A percentile compares a stretch with the other conserved stretches of the same genome.
phyloP scores from a whole-genome alignment of 352 stramenopile species.

The Sclerospora graminicola region DNA sequence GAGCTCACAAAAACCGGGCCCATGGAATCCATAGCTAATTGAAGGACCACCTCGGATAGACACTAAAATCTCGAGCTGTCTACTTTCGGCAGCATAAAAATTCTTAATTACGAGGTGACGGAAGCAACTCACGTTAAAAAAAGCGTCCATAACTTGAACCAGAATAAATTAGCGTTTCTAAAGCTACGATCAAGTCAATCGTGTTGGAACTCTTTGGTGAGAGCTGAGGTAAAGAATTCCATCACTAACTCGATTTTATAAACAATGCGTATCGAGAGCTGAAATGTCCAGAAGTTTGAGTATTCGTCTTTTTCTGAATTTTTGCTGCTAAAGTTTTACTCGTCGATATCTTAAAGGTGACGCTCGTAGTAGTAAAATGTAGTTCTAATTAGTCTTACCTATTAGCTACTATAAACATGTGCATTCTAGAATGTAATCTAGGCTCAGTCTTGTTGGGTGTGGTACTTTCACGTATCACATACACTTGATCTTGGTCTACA shows the following conservation, averaged over 20 bases:
- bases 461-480: too few species aligned
- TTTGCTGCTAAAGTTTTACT: conserved; percentile 5
- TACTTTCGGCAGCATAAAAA: conserved; percentile 60
- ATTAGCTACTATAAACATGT: too few species aligned
- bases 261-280: neutral
- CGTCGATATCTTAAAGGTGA: too few species aligned
- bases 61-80: conserved; percentile 65
- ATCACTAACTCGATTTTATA: conserved; percentile 7
- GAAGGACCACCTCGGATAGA: conserved; percentile 31
- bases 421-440: too few species aligned
- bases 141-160: conserved; percentile 50
- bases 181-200: conserved; percentile 1
- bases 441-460: too few species aligned
- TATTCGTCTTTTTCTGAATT: conserved; percentile 4
- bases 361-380: too few species aligned
- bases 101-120: conserved; percentile 50
- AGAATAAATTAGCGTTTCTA: neutral
- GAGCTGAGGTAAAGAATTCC: neutral
- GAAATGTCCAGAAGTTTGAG: conserved; percentile 2
- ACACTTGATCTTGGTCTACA: too few species aligned
- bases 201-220: neutral
- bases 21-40: conserved; percentile 61
- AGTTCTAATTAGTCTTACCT: too few species aligned
- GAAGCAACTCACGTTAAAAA: conserved; percentile 39
- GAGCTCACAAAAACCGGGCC: conserved; percentile 90